These are phyloP conservation scores for Stylonectria norvegica DNA, from an alignment of 2,329 filamentous ascomycete genomes.

Conservation along the genomic window DNA sequence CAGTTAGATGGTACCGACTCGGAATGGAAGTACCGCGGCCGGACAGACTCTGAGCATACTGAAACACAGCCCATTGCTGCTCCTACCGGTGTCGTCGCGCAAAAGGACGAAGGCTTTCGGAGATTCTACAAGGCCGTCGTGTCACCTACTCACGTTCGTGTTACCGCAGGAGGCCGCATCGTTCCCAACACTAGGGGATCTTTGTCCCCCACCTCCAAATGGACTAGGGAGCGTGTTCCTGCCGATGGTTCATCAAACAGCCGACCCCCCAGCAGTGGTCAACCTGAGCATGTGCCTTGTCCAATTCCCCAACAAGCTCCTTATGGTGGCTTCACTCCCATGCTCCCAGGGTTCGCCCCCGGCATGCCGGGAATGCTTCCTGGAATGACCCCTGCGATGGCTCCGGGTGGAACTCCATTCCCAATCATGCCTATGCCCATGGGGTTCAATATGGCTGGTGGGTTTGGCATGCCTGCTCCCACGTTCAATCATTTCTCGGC, in stretches of 20 bases:
- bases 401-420: conserved; percentile 19
- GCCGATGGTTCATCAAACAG: conserved; percentile 20
- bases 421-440: conserved; percentile 41
- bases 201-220: conserved; percentile 51
- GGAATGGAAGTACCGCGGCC: conserved; percentile 45
- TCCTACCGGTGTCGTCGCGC: conserved; percentile 49
- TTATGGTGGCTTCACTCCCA: conserved; percentile 28
- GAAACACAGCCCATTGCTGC: conserved; percentile 50
- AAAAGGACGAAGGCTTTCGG: conserved; percentile 63
- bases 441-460: conserved; percentile 33
- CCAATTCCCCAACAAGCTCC: conserved; percentile 25
- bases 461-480: conserved; percentile 25
- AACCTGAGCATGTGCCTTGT: conserved; percentile 19
- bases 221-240: conserved; percentile 39
- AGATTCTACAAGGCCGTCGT: conserved; percentile 66
- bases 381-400: conserved; percentile 30
- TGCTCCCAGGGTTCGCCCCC: conserved; percentile 32
- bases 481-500: conserved; percentile 22
- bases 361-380: conserved; percentile 21
- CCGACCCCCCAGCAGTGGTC: conserved; percentile 20
- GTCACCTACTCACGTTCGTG: conserved; percentile 63
- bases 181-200: conserved; percentile 60
- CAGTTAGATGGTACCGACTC: conserved; percentile 41
- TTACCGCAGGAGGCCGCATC: conserved; percentile 64
- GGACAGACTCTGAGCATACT: conserved; percentile 42